Evolutionary conservation across 2,329 filamentous ascomycete genomes (phyloP), one percentile per base, ranked within the genome.

Genomic region (Ceratocystis huliohia): DNA sequence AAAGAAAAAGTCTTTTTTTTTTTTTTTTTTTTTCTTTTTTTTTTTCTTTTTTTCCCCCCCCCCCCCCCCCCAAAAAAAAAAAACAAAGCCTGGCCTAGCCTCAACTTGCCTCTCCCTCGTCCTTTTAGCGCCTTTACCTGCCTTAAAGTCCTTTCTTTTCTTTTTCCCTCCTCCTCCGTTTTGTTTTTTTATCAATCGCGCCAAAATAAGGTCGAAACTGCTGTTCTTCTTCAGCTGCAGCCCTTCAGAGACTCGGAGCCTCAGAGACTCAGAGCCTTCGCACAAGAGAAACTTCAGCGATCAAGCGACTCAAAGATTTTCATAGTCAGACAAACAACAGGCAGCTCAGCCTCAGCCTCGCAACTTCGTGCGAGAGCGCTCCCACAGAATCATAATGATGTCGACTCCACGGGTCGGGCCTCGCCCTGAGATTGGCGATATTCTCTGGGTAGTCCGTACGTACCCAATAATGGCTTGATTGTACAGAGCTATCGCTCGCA

Each of bases 371-470:
- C 37, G 37, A 37, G 37, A 37, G 37, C 37, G 37, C 37, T 20
- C 50, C 28, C 50, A 10, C n/a, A n/a, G 2, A 37, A 17, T 41
- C 61, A 65, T 28, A 68, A 75, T 68, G 70, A 79, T 80, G 80
- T 78, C 79, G 71, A 75, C 78, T 68, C 76, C 56, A 30, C 66
- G 66, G 64, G 65, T 50, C 64, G 69, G 75, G 72, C 71, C 70
- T 66, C 71, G 74, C 64, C 85, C 84, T 72, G 83, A 85, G 33
- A 78, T 83, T 69, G 87, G 87, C 74, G 85, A 88, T 72, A 82
- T 85, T 66, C 77, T 89, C 71, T 75, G 89, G 70, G 87, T 89
- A 71, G 87, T 89, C 72, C 87, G 87, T 89, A 80, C 80, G 87
- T 77, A 20, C 59, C 30, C 22, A 20, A 20, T 37, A 10, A 37